These are phyloP conservation scores for Cinnamomum chago DNA, from an alignment of 164 flowering plant species.

Conservation along the genomic window DNA sequence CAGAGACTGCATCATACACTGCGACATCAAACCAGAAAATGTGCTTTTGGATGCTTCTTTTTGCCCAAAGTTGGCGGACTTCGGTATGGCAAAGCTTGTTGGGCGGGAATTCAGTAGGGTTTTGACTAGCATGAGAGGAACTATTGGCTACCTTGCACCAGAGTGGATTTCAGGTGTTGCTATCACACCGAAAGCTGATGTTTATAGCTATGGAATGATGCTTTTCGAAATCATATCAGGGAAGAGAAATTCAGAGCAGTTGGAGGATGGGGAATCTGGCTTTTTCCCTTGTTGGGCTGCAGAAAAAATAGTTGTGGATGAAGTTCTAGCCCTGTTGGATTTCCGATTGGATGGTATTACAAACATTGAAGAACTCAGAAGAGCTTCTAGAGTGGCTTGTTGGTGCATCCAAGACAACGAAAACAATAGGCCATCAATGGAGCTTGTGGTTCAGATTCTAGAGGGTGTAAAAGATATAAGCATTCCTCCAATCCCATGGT, in stretches of 20 bases:
- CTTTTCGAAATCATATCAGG: conserved; percentile 34
- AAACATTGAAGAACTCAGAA: conserved; percentile 21
- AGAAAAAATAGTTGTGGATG: conserved; percentile 12
- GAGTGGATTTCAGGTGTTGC: conserved; percentile 39
- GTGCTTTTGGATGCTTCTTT: conserved; percentile 28
- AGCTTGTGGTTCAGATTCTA: no score
- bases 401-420: conserved; percentile 40
- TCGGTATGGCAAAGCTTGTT: conserved; percentile 33
- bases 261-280: conserved; percentile 6
- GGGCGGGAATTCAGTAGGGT: conserved; percentile 34
- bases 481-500: no score
- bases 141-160: conserved; percentile 39
- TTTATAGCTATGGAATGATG: conserved; percentile 39
- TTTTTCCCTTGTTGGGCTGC: conserved; percentile 35
- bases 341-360: conserved; percentile 24
- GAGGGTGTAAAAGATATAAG: no score
- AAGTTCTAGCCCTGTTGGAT: conserved; percentile 19
- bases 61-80: conserved; percentile 34
- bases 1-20: conserved; percentile 35
- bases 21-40: conserved; percentile 42
- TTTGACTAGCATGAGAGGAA: conserved; percentile 37
- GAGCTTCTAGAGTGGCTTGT: conserved; percentile 26
- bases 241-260: conserved; percentile 24
- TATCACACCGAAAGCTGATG: conserved; percentile 36
- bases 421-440: background rate